Base-by-base conservation (phyloP, 2,329 filamentous ascomycete species). In the Trichophyton benhamiae region DNA sequence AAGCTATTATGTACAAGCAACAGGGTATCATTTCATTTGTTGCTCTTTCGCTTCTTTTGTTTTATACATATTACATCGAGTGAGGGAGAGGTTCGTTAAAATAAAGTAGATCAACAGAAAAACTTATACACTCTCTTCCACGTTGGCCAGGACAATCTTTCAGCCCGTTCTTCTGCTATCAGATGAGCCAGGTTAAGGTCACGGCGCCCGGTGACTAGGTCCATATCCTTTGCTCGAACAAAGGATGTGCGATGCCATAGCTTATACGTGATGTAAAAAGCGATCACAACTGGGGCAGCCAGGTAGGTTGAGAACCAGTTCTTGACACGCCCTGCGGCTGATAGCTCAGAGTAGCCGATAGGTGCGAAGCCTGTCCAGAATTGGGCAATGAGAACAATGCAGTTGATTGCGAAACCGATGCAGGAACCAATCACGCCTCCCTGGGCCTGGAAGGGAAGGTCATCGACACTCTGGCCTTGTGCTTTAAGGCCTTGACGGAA, bases 401-500 rank as follows among this genome's bases (percentile, higher is more conserved):
- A 63, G 69, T 81, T 83, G 64, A 87, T 75, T 52, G 67, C 53
- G 30, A 87, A 76, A 17, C 85, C 84, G 20, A 86, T 38, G 73
- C 77, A 87, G 0, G 83, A 86, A 27, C 85, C 85, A 1, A 69
- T 73, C 8, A 86, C 76, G 60, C 85, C 85, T 49, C 80, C 77
- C 61, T 78, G 72, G 17, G 83, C 81, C 55, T 72, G 74, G 77
- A 85, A 88, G 1, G 91, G 87, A 4, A 97, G 80, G 67, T 95
- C 88, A 61, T 84, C 79, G 41, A 91, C 77, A n/a, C 77, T 80
- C 71, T 86, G 87, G 52, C 87, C 88, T 64, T 86, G 83, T 11
- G 76, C 70, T 52, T 78, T 79, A 89, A 90, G 95, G n/a, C 86
- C 89, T 27, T 77, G 76, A 65, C 91, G 89, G 82, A 96, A 96